These are phyloP conservation scores for Aureobasidium sp. DNA, from an alignment of 2,329 filamentous ascomycete species.

Conservation along the genomic window DNA sequence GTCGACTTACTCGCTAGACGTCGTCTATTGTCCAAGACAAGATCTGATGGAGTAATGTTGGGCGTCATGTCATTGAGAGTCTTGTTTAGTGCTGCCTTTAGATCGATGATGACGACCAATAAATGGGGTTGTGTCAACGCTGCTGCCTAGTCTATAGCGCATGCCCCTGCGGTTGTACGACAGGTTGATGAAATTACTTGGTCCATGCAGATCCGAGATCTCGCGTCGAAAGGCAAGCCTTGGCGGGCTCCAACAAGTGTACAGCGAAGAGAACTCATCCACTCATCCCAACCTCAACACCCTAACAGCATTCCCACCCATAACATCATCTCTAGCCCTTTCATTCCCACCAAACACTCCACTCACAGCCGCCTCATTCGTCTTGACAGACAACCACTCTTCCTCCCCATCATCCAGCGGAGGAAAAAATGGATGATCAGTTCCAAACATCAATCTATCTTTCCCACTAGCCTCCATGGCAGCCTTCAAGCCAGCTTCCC, in stretches of 20 bases:
- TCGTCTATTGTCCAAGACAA: not conserved
- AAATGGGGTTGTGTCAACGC: too few species aligned
- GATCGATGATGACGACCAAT: too few species aligned
- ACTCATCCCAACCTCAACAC: conserved; percentile 35
- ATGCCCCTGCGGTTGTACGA: too few species aligned
- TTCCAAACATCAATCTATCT: conserved; percentile 72
- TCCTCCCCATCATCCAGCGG: conserved; percentile 57
- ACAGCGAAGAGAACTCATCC: too few species aligned
- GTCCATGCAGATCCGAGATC: too few species aligned
- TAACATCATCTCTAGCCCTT: conserved; percentile 43
- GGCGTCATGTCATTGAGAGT: too few species aligned
- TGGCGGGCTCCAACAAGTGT: too few species aligned
- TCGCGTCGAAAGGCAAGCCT: too few species aligned
- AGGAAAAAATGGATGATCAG: conserved; percentile 81
- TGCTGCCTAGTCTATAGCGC: too few species aligned
- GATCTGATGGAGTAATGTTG: not conserved
- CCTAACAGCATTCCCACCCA: conserved; percentile 54
- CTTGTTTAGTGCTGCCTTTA: too few species aligned
- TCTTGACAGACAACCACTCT: conserved; percentile 63
- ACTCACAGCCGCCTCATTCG: conserved; percentile 51
- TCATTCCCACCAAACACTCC: conserved; percentile 40
- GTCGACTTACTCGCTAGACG: too few species aligned
- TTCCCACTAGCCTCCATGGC: conserved; percentile 60
- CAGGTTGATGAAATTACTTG: too few species aligned
- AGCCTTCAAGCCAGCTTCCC: conserved; percentile 63